These are phyloP conservation scores for Deakozyma indianensis DNA, from an alignment of 805 yeast species.

Conservation along the genomic window DNA sequence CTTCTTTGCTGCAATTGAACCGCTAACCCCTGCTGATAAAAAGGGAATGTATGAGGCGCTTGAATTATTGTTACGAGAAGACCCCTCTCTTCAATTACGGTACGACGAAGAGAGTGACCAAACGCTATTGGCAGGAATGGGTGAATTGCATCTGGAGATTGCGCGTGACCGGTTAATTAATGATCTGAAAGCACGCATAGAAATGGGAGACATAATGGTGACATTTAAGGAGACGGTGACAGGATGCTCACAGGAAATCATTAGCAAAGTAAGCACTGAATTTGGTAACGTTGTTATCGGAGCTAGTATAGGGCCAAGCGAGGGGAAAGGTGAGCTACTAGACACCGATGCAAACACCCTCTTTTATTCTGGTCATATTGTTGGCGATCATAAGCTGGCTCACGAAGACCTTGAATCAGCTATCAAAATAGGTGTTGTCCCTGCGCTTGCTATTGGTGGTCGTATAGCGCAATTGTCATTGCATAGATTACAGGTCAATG, in stretches of 20 bases:
- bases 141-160: constrained; percentile 88
- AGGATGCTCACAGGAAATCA: constrained; percentile 2
- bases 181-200: constrained; percentile 71
- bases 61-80: constrained; percentile 58
- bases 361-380: constrained; percentile 6
- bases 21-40: constrained; percentile 68
- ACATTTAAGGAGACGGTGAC: constrained; percentile 67
- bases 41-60: constrained; percentile 61
- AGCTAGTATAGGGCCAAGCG: constrained; percentile 4
- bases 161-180: constrained; percentile 64
- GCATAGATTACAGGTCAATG: constrained; percentile 43
- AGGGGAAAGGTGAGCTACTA: neutral
- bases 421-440: constrained; percentile 19
- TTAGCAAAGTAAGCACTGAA: constrained; percentile 11
- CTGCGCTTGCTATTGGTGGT: constrained; percentile 31
- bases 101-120: constrained; percentile 79
- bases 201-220: constrained; percentile 72
- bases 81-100: constrained; percentile 66
- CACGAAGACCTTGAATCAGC: constrained; percentile 18
- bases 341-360: neutral
- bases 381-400: constrained; percentile 7
- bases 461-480: constrained; percentile 32
- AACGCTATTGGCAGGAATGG: constrained; percentile 87
- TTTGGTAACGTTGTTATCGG: constrained; percentile 8
- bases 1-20: constrained; percentile 73